A percentile compares a stretch with the other conserved stretches of the same genome.
These are phyloP conservation scores for Gautieria morchelliformis DNA, from an alignment of 768 basidiomycete species.

Conservation along the genomic window DNA sequence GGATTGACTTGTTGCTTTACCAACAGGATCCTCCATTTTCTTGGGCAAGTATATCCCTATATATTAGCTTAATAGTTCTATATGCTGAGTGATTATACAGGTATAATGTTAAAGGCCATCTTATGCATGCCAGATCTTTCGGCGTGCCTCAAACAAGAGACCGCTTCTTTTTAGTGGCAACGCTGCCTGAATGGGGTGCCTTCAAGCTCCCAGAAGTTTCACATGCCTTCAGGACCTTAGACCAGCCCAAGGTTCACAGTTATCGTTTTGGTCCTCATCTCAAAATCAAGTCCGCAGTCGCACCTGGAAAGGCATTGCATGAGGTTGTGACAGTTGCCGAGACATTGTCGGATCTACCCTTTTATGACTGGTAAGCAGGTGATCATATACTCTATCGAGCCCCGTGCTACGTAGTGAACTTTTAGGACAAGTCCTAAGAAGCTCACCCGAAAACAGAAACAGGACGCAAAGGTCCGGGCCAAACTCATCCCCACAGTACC, in stretches of 20 bases:
- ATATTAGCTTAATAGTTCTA: not conserved
- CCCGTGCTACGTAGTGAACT: not conserved
- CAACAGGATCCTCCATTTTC: constrained; percentile 44
- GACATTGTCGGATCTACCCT: constrained; percentile 63
- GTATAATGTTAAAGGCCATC: constrained; percentile 40
- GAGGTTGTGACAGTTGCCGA: constrained; percentile 54
- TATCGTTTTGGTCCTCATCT: constrained; percentile 17
- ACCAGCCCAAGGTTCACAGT: not conserved
- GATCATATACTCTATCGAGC: not conserved
- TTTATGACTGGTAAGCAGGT: constrained; percentile 57
- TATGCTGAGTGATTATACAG: constrained; percentile 8
- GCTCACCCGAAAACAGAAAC: not conserved
- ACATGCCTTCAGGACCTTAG: constrained; percentile 34
- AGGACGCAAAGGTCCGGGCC: not conserved
- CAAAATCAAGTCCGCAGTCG: constrained; percentile 35
- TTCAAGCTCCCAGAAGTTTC: constrained; percentile 42
- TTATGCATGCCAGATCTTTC: constrained; percentile 47
- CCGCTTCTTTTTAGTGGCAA: constrained; percentile 46
- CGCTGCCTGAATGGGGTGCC: constrained; percentile 28
- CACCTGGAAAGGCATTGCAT: constrained; percentile 49
- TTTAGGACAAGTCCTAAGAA: constrained; percentile 1
- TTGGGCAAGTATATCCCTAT: constrained; percentile 39
- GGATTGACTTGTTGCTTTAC: not conserved
- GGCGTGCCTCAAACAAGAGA: constrained; percentile 46
- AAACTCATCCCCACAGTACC: not conserved